These are phyloP conservation scores for Dothistroma septosporum DNA, from an alignment of 2,329 filamentous ascomycete genomes.

Conservation along the genomic window DNA sequence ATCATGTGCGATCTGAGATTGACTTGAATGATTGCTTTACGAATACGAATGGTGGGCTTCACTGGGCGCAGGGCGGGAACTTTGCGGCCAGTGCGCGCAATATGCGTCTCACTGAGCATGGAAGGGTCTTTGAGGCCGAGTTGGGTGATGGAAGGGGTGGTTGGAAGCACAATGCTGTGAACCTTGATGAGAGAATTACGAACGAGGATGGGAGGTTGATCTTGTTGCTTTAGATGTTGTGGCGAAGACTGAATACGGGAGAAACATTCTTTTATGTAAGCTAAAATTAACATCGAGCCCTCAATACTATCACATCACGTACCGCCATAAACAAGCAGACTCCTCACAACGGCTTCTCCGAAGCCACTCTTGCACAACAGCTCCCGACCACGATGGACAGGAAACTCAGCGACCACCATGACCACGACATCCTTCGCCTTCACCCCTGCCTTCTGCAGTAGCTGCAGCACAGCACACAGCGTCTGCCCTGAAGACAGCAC, in stretches of 20 bases:
- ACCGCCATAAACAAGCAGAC: constrained; percentile 51
- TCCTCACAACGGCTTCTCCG: constrained; percentile 49
- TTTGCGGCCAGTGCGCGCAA: constrained; percentile 36
- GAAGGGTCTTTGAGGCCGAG: constrained; percentile 35
- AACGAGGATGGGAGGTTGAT: constrained; percentile 2
- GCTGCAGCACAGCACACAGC: constrained; percentile 50
- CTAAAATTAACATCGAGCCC: no score
- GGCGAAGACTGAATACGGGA: no score
- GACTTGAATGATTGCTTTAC: constrained; percentile 38
- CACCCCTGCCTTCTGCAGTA: constrained; percentile 47
- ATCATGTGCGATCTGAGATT: constrained; percentile 32
- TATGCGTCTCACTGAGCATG: constrained; percentile 32
- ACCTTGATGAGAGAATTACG: constrained; percentile 39
- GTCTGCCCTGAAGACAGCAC: constrained; percentile 56
- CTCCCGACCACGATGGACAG: constrained; percentile 50
- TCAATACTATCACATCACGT: constrained; percentile 2
- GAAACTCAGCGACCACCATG: constrained; percentile 58
- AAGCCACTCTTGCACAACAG: constrained; percentile 48
- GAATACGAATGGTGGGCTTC: constrained; percentile 37
- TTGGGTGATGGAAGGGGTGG: constrained; percentile 35
- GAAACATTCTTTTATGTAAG: no score
- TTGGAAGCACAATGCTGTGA: constrained; percentile 32
- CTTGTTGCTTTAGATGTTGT: neutral
- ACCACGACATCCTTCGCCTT: constrained; percentile 41
- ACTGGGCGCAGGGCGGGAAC: constrained; percentile 37